These are phyloP conservation scores for Aspergillus sp. DNA, from an alignment of 2,329 filamentous ascomycete genomes.

Conservation along the genomic window DNA sequence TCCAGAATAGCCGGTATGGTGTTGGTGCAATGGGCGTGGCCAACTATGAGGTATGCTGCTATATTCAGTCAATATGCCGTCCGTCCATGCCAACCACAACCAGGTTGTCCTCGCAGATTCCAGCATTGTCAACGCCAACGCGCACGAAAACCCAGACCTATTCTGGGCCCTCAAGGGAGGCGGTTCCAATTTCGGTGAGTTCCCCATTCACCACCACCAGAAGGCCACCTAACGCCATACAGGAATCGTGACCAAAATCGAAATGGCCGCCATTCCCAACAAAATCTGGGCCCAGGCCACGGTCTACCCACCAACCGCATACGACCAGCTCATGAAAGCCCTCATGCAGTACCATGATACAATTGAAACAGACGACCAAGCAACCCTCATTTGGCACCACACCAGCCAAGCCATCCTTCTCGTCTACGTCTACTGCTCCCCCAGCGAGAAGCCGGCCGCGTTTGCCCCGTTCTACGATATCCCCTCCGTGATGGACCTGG, in stretches of 20 bases:
- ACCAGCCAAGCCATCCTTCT: conserved; percentile 10
- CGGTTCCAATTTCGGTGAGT: neutral
- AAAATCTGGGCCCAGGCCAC: conserved; percentile 15
- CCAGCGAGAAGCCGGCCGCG: conserved; percentile 2
- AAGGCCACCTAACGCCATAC: neutral
- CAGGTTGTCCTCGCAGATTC: conserved; percentile 19
- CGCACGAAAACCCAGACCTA: conserved; percentile 23
- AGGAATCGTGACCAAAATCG: conserved; percentile 18
- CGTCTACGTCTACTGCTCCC: conserved; percentile 9
- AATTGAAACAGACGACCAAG: conserved; percentile 14
- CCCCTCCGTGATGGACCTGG: conserved; percentile 2
- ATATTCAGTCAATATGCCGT: neutral
- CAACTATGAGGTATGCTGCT: conserved; percentile 15
- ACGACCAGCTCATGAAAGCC: conserved; percentile 6
- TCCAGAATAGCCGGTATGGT: conserved; percentile 16
- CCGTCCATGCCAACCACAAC: neutral
- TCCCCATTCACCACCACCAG: neutral
- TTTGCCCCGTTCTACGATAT: conserved; percentile 12
- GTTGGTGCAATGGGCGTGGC: conserved; percentile 11
- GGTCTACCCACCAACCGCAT: conserved; percentile 7
- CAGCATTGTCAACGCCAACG: conserved; percentile 14
- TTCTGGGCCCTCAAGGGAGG: conserved; percentile 29
- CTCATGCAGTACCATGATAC: conserved; percentile 13
- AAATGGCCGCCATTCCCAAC: conserved; percentile 18
- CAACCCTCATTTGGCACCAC: conserved; percentile 11